Percentiles rank a stretch among this genome's conserved stretches.
Evolutionary conservation across 2,329 filamentous ascomycete species (phyloP).

Genomic region (Drechslera avenae): DNA sequence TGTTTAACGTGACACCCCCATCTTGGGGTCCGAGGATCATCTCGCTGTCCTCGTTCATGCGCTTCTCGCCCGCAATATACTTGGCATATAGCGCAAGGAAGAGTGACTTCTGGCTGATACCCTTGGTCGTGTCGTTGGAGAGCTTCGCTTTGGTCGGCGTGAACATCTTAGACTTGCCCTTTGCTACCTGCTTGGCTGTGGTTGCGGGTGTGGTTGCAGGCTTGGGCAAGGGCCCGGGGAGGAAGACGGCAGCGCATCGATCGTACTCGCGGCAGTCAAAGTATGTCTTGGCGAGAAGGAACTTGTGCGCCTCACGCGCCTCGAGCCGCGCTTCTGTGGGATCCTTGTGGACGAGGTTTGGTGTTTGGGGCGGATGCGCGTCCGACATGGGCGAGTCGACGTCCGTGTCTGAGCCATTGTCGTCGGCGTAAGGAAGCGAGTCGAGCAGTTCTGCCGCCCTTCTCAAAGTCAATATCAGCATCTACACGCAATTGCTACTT

Average conservation of each 20-base stretch:
- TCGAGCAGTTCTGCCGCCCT: conserved; percentile 95
- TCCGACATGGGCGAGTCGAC: conserved; percentile 64
- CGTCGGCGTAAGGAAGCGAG: conserved; percentile 69
- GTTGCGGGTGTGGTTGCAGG: conserved; percentile 56
- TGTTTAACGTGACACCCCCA: conserved; percentile 81
- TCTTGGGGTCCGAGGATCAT: conserved; percentile 96
- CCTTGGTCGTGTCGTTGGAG: conserved; percentile 48
- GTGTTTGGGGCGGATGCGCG: conserved; percentile 52
- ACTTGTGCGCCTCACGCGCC: conserved; percentile 77
- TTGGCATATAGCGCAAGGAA: conserved; percentile 93
- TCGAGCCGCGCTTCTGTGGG: conserved; percentile 77
- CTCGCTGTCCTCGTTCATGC: conserved; percentile 93
- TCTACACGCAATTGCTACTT: conserved; percentile 1
- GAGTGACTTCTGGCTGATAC: conserved; percentile 84
- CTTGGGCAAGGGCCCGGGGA: conserved; percentile 78
- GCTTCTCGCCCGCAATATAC: conserved; percentile 91
- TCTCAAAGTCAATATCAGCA: conserved; percentile 42
- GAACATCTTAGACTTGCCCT: conserved; percentile 63
- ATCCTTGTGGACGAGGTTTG: conserved; percentile 61
- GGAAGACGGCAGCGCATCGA: conserved; percentile 85
- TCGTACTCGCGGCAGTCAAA: conserved; percentile 97
- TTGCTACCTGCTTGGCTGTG: conserved; percentile 52
- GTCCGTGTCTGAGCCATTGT: conserved; percentile 62
- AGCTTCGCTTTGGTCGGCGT: conserved; percentile 45
- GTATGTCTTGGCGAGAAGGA: conserved; percentile 87